These are phyloP conservation scores for Cladophialophora carrionii DNA, from an alignment of 2,329 filamentous ascomycete species.

Conservation along the genomic window DNA sequence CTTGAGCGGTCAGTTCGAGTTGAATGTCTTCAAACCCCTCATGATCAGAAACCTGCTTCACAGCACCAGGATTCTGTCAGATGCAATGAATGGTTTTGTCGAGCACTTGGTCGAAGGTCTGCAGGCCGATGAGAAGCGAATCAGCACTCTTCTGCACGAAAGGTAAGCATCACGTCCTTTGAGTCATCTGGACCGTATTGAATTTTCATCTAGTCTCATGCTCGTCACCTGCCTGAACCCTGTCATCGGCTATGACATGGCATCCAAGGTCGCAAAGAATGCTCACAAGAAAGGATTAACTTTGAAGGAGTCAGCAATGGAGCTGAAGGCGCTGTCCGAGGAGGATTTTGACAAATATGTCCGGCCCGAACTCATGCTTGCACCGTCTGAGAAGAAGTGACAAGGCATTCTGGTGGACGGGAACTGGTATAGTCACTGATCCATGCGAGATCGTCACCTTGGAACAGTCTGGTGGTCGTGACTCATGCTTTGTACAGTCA, in stretches of 20 bases:
- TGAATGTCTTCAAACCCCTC: conserved; percentile 98
- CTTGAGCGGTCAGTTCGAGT: conserved; percentile 97
- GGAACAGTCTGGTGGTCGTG: background rate
- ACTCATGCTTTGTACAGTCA: conserved; percentile 14
- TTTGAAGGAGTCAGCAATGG: conserved; percentile 89
- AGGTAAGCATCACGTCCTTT: conserved; percentile 63
- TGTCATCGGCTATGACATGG: conserved; percentile 97
- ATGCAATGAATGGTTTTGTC: conserved; percentile 94
- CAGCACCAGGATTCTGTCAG: conserved; percentile 82
- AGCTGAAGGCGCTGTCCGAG: conserved; percentile 83
- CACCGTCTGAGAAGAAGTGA: conserved; percentile 71
- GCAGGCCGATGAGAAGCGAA: conserved; percentile 91
- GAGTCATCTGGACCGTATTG: conserved; percentile 11
- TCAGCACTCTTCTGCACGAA: conserved; percentile 86
- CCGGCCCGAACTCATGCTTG: conserved; percentile 92
- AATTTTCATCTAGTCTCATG: conserved; percentile 72
- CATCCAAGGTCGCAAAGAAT: conserved; percentile 95
- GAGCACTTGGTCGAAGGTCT: conserved; percentile 87
- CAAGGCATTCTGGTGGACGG: background rate
- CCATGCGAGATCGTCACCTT: background rate
- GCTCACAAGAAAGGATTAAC: conserved; percentile 98
- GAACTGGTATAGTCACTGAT: conserved; percentile 2
- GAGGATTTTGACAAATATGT: conserved; percentile 91
- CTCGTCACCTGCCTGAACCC: conserved; percentile 97
- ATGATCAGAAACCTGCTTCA: conserved; percentile 94